A percentile compares a stretch with the other conserved stretches of the same genome.
Evolutionary conservation across 75 land plant species (phyloP).

Genomic region (Selaginella moellendorffii): DNA sequence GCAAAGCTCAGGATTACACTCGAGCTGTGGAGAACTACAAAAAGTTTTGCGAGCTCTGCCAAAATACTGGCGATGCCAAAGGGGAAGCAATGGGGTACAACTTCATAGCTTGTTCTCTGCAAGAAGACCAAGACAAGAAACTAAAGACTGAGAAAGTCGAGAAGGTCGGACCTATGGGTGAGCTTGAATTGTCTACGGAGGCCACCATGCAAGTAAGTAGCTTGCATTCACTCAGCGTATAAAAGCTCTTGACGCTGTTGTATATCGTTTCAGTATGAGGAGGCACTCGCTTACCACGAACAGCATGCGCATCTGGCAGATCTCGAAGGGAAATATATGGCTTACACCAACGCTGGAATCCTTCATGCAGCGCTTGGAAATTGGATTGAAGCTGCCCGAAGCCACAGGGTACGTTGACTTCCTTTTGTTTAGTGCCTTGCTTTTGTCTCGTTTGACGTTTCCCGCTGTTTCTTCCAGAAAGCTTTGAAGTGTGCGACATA

Average conservation of each 20-base stretch:
- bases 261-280: conserved; percentile 16
- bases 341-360: conserved; percentile 24
- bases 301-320: conserved; percentile 15
- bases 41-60: conserved; percentile 16
- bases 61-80: conserved; percentile 15
- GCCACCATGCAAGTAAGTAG: not conserved
- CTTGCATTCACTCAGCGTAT: not conserved
- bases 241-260: not conserved
- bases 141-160: not conserved
- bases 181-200: not conserved
- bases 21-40: conserved; percentile 22
- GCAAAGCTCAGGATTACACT: conserved; percentile 13
- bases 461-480: conserved; percentile 13
- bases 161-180: not conserved
- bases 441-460: not conserved
- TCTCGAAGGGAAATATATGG: conserved; percentile 17
- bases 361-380: conserved; percentile 13
- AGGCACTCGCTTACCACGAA: conserved; percentile 18
- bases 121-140: conserved; percentile 22
- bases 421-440: not conserved
- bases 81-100: conserved; percentile 27
- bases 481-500: conserved; percentile 27
- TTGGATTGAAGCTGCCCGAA: conserved; percentile 20
- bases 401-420: conserved; percentile 17
- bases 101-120: conserved; percentile 26